Base-by-base conservation (phyloP, 495 filamentous ascomycete species). In the Clavariopsis aquatica region DNA sequence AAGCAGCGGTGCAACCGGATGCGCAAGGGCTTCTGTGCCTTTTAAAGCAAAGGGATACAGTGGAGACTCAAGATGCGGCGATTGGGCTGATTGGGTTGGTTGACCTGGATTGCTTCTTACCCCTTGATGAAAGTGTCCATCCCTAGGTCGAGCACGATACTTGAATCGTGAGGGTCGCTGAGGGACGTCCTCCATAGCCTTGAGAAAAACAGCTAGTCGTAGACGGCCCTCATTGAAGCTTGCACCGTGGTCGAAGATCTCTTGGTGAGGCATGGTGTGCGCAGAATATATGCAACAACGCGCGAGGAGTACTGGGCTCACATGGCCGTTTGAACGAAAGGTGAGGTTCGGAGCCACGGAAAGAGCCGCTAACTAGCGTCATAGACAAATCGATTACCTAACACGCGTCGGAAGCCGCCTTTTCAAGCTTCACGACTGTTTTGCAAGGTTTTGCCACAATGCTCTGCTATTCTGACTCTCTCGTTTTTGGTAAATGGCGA, bases 221-320 rank as follows among this genome's bases (percentile, higher is more conserved):
- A 68, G 65, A n/a, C 38, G 49, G 20, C 56, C 52, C 22, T 38
- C 55, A 22, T 23, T 17, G 41, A 68, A 68, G 22, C 45, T 54
- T 3, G 27, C 64, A 26, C 52, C 51, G 43, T n/a, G n/a, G n/a
- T n/a, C n/a, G n/a, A n/a, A n/a, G n/a, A n/a, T n/a, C n/a, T n/a
- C n/a, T n/a, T n/a, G n/a, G n/a, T 28, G 29, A 46, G 43, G 28
- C 64, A 67, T 67, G 36, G n/a, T 2, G 19, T 10, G 23, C 41
- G 22, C 12, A 24, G 19, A 4, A 31, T n/a, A n/a, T n/a, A n/a
- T n/a, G n/a, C n/a, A n/a, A n/a, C n/a, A n/a, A n/a, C n/a, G n/a
- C n/a, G n/a, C n/a, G n/a, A n/a, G n/a, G n/a, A n/a, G n/a, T n/a
- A n/a, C n/a, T n/a, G n/a, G n/a, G n/a, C n/a, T n/a, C n/a, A n/a